phyloP scores from a whole-genome alignment of 1,284 basidiomycete genomes.

The Malassezia pachydermatis region DNA sequence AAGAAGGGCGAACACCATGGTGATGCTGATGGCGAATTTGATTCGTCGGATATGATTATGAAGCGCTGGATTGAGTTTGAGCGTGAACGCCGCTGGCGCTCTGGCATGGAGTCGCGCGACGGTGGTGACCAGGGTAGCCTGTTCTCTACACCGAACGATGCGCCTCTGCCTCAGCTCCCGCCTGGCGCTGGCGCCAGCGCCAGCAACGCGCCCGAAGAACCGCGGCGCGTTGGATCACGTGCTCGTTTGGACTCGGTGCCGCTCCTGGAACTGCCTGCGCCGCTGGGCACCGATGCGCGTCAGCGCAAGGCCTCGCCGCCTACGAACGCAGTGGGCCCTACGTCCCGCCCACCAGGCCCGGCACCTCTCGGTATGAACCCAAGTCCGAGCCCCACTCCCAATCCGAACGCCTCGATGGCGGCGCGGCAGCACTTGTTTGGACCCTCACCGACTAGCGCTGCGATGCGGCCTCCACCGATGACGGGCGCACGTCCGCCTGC shows the following conservation, averaged over 20 bases:
- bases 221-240: conserved; percentile 21
- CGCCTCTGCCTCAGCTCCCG: conserved; percentile 12
- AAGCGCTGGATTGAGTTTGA: conserved; percentile 99
- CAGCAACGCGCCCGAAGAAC: background rate
- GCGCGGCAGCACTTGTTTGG: conserved; percentile 18
- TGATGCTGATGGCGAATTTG: conserved; percentile 67
- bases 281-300: conserved; percentile 24
- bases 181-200: background rate
- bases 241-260: conserved; percentile 41
- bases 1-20: conserved; percentile 41
- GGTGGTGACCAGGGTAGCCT: conserved; percentile 51
- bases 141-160: conserved; percentile 25
- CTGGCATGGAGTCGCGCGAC: conserved; percentile 69
- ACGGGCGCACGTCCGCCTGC: conserved; percentile 2
- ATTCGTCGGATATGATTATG: conserved; percentile 92
- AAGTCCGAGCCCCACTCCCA: background rate
- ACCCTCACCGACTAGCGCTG: background rate
- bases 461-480: background rate
- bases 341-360: background rate
- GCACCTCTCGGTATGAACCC: background rate
- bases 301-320: background rate
- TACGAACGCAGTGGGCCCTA: background rate
- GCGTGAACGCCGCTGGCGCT: conserved; percentile 85
- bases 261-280: conserved; percentile 44
- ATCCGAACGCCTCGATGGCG: background rate